Conservation (phyloP, 352 stramenopile genomes). For the Hyaloperonospora arabidopsidis region DNA sequence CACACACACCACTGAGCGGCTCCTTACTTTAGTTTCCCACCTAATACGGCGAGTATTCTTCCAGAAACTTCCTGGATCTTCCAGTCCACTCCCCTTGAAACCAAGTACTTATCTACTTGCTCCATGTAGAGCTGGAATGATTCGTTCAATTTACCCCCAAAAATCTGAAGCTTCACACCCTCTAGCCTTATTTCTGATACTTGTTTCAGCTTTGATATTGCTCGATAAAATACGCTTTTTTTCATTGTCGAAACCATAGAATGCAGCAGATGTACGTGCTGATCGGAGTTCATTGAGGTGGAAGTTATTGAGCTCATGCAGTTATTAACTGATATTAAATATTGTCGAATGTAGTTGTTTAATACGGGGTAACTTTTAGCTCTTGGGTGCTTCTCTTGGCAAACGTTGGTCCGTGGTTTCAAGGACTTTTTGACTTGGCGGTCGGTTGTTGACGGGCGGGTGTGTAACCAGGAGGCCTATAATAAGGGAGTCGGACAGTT, state of each 20-base stretch:
- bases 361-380: background rate
- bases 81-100: slow-evolving; percentile 9
- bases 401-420: background rate
- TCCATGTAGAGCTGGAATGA: slow-evolving; percentile 5
- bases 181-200: background rate
- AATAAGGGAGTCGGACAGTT: background rate
- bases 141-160: background rate
- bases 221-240: too few species aligned
- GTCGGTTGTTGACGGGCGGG: background rate
- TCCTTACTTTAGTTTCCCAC: slow-evolving; percentile 10
- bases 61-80: slow-evolving; percentile 4
- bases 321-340: slow-evolving; percentile 1
- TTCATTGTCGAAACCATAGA: slow-evolving; percentile 3
- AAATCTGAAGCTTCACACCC: background rate
- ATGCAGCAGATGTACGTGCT: background rate
- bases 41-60: slow-evolving; percentile 3
- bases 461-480: background rate
- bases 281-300: slow-evolving; percentile 1
- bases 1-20: slow-evolving; percentile 14
- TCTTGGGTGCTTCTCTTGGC: background rate
- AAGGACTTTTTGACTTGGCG: background rate
- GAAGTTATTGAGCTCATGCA: background rate
- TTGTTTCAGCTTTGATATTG: background rate
- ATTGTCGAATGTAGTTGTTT: background rate
- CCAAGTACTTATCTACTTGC: slow-evolving; percentile 11